Percentiles rank a stretch among this genome's conserved stretches.
These are phyloP conservation scores for Exophiala calicioides DNA, from an alignment of 2,329 filamentous ascomycete species.

Conservation along the genomic window DNA sequence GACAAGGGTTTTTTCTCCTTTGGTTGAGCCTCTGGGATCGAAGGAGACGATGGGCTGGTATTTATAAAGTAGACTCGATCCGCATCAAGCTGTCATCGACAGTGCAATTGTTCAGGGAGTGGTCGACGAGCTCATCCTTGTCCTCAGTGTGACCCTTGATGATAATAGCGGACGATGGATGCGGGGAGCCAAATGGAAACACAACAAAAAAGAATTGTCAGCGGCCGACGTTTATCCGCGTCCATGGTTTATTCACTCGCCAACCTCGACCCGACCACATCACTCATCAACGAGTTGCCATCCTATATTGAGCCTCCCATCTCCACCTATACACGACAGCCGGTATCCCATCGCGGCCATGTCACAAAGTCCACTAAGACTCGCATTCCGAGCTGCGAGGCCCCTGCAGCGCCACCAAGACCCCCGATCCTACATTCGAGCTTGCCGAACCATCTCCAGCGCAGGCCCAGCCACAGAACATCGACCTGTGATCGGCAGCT, in stretches of 20 bases:
- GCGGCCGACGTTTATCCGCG: constrained; percentile 17
- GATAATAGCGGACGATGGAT: not conserved
- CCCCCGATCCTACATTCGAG: constrained; percentile 24
- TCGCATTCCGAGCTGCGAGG: constrained; percentile 35
- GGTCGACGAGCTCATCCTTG: too few relatives aligned
- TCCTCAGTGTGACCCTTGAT: too few relatives aligned
- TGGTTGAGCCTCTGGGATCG: too few relatives aligned
- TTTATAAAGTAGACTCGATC: too few relatives aligned
- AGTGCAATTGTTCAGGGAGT: too few relatives aligned
- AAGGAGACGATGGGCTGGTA: too few relatives aligned
- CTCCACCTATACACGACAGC: not conserved
- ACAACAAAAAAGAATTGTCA: constrained; percentile 22
- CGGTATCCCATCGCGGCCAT: too few relatives aligned
- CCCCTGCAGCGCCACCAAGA: constrained; percentile 19
- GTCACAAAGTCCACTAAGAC: constrained; percentile 26
- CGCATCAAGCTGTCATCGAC: too few relatives aligned
- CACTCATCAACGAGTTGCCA: too few relatives aligned
- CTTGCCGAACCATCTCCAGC: constrained; percentile 21
- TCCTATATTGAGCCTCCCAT: not conserved
- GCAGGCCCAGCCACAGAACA: not conserved
- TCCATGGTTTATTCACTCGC: not conserved
- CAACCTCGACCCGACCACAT: not conserved
- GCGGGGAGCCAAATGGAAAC: not conserved
- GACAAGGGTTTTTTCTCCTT: too few relatives aligned
- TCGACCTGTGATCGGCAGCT: not conserved